Base-by-base conservation (phyloP, 2,329 filamentous ascomycete species). In the Malbranchea zuffiana region DNA sequence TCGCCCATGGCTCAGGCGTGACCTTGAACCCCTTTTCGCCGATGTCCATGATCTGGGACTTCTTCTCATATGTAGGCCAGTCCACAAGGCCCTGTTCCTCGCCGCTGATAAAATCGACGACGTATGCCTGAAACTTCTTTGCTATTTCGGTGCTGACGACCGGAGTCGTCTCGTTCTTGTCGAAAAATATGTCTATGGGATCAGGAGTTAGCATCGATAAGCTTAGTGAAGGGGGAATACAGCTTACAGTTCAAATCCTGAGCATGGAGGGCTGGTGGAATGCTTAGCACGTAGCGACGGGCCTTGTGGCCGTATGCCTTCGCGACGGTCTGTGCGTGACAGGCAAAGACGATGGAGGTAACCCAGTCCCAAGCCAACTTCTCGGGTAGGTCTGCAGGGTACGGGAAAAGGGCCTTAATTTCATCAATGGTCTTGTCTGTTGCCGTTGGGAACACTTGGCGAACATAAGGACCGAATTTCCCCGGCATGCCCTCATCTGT, bases 301-400 rank as follows among this genome's bases (percentile, higher is more conserved):
- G 32, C 32, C 20, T 31, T 18, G 12, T 15, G 20, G 17, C 28
- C 23, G 10, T 33, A 32, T 12, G 31, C 37, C 19, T 30, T 26
- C 18, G 32, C 12, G 11, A 43, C 33, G 11, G 18, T 30, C 18
- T 18, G 8, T 3, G 37, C 30, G 21, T 40, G 39, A 33, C 41
- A 43, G 8, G 33, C 32, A 25, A 33, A 34, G 4, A 41, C 10
- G 16, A 37, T 25, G n/a, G 34, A 40, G 10, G 32, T 40, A 10
- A 32, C 12, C 38, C 41, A 41, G 21, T 43, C 32, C 41, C 41
- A 38, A 5, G 33, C 41, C 5, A 43, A 25, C 27, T 34, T 32
- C 21, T 43, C 41, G 1, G 41, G 41, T 23, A 41, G 34, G 21
- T 29, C 25, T 5, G 18, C 16, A n/a, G 32, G 21, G 5, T 16